These are phyloP conservation scores for Pythium grandisporangium DNA, from an alignment of 352 stramenopile species.

Conservation along the genomic window DNA sequence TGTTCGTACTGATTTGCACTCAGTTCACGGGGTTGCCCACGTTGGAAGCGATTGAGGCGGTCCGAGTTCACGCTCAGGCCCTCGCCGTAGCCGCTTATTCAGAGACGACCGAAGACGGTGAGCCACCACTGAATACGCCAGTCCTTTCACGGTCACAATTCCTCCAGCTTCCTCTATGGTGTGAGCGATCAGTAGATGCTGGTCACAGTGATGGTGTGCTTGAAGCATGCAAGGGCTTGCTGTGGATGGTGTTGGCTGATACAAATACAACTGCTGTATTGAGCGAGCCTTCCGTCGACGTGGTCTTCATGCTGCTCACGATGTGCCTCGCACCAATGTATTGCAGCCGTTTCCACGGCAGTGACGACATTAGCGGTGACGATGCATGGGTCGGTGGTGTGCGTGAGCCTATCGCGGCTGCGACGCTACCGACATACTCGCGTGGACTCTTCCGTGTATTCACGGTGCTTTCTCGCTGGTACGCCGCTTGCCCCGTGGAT, in stretches of 20 bases:
- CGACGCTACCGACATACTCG: constrained; percentile 24
- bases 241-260: constrained; percentile 27
- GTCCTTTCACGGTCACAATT: constrained; percentile 14
- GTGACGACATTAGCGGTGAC: too few relatives aligned
- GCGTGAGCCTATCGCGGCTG: constrained; percentile 15
- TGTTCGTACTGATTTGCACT: constrained; percentile 28
- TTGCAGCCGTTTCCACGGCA: too few relatives aligned
- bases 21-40: constrained; percentile 23
- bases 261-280: too few relatives aligned
- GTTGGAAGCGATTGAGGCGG: constrained; percentile 13
- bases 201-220: too few relatives aligned
- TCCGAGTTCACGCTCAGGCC: too few relatives aligned
- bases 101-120: too few relatives aligned
- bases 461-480: constrained; percentile 10
- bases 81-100: too few relatives aligned
- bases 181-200: constrained; percentile 19
- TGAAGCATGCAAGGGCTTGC: constrained; percentile 24
- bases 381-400: constrained; percentile 9
- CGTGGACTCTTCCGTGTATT: constrained; percentile 32
- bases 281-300: too few relatives aligned
- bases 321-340: neutral
- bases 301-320: constrained; percentile 1
- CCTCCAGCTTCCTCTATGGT: constrained; percentile 28
- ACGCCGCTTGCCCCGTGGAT: too few relatives aligned
- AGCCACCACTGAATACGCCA: too few relatives aligned